phyloP scores from a whole-genome alignment of 352 stramenopile genomes.

The Phytophthora boehmeriae region DNA sequence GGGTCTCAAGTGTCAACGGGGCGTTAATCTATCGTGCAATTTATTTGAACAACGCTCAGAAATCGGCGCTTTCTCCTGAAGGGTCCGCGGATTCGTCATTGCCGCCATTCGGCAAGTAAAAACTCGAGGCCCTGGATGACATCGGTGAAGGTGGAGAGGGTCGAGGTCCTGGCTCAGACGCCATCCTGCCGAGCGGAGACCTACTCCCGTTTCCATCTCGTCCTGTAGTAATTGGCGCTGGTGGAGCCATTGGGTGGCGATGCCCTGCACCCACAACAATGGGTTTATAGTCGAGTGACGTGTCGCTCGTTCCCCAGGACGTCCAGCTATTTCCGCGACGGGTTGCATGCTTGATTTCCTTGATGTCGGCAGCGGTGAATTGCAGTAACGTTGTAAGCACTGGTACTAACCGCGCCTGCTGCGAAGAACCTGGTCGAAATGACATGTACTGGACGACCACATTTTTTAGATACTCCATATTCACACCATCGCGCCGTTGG shows the following conservation, averaged over 20 bases:
- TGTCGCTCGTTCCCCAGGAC: conserved; percentile 57
- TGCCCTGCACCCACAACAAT: conserved; percentile 47
- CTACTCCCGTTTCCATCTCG: conserved; percentile 17
- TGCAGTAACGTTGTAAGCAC: conserved; percentile 88
- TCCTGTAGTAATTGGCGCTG: conserved; percentile 12
- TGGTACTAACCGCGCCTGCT: conserved; percentile 77
- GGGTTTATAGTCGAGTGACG: conserved; percentile 62
- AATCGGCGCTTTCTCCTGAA: conserved; percentile 68
- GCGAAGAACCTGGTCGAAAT: conserved; percentile 80
- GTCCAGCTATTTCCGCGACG: conserved; percentile 74
- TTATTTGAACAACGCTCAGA: conserved; percentile 40
- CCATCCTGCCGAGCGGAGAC: conserved; percentile 21
- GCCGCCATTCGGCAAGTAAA: conserved; percentile 53
- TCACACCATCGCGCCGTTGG: conserved; percentile 84
- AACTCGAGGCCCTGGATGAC: conserved; percentile 57
- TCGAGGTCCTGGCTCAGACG: conserved; percentile 20
- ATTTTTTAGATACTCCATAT: conserved; percentile 93
- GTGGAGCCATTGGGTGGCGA: conserved; percentile 31
- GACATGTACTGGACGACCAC: conserved; percentile 92
- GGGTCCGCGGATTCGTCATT: conserved; percentile 35
- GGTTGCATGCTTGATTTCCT: conserved; percentile 74
- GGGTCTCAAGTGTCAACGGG: neutral
- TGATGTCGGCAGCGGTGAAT: conserved; percentile 77
- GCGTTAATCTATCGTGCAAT: neutral
- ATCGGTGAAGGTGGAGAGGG: conserved; percentile 18